Base-by-base conservation (phyloP, 306 rosid genomes). In the Vigna unguiculata region DNA sequence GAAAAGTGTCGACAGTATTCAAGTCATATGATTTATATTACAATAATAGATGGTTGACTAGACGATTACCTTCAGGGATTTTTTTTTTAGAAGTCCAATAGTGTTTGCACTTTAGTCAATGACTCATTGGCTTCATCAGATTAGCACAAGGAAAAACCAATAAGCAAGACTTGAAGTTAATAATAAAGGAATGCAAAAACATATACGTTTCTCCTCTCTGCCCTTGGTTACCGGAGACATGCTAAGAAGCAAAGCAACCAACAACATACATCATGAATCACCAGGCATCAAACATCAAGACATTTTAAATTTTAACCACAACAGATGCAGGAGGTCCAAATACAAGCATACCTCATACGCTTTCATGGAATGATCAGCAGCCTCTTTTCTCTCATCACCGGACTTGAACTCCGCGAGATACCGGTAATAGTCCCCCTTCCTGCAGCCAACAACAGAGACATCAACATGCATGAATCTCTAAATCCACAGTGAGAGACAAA, bases 361-460 rank as follows among this genome's bases (percentile, higher is more conserved):
- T 58, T 86, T 79, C 90, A 82, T 84, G 24, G 92, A 86, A 60
- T 34, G 87, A 80, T 86, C 92, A 67, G 92, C 87, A 80, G 75
- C 90, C 84, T 88, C 92, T 57, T 86, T 86, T 72, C 84, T 78
- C 3, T 86, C 90, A 52, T 84, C 78, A 25, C 83, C 88, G 15
- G 75, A 16, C 84, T 78, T 84, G 57, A 86, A 84, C 71, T 86
- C 92, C 0, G 88, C 88, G 61, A 88, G 72, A 45, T 85, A 89
- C 25, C 90, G 85, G 53, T 86, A 86, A 62, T 88, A 88, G 81
- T 88, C 92, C 16, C 90, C 90, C 76, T 86, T 88, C 90, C 93
- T 88, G 78, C 78, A 77, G 73, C 46, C n/a, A 24, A 69, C 10
- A 20, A 43, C 36, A 64, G 4, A 25, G 6, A 54, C 63, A 38